These are phyloP conservation scores for Bryoerythrophyllum caledonicum DNA, from an alignment of 225 moss, liverwort and hornwort genomes.

Conservation along the genomic window DNA sequence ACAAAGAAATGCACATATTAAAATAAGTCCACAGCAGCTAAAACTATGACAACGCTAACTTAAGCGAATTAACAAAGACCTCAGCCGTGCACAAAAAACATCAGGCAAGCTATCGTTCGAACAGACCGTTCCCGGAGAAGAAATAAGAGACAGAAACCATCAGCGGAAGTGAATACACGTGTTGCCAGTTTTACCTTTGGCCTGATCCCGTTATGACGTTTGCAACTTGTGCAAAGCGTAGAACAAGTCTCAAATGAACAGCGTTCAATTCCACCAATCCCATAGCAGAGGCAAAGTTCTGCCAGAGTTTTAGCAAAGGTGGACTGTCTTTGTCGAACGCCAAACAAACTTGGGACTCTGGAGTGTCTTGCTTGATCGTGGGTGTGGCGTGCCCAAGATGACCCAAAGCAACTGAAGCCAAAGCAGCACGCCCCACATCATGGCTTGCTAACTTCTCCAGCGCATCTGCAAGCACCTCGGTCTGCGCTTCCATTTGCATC, in stretches of 20 bases:
- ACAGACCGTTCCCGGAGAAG: neutral
- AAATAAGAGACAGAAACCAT: constrained; percentile 10
- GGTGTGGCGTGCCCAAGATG: constrained; percentile 32
- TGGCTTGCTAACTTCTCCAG: constrained; percentile 78
- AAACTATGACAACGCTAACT: constrained; percentile 2
- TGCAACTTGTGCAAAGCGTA: constrained; percentile 54
- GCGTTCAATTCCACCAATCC: constrained; percentile 42
- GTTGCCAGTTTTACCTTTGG: constrained; percentile 54
- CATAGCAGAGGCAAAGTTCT: constrained; percentile 49
- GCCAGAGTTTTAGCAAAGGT: constrained; percentile 73
- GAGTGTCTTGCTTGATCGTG: constrained; percentile 30
- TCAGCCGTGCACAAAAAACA: constrained; percentile 5
- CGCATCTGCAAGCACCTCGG: constrained; percentile 67
- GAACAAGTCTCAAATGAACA: constrained; percentile 48
- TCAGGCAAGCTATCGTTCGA: neutral
- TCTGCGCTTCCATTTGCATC: constrained; percentile 62
- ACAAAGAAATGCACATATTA: neutral
- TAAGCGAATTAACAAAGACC: neutral
- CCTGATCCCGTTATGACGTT: constrained; percentile 61
- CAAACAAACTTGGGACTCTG: constrained; percentile 27
- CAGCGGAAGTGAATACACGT: neutral
- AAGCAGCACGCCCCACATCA: constrained; percentile 75
- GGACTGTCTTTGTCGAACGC: constrained; percentile 42
- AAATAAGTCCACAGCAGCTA: constrained; percentile 2
- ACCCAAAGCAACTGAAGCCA: constrained; percentile 60